A percentile compares a stretch with the other conserved stretches of the same genome.
Conservation (phyloP, 2,329 filamentous ascomycete genomes). For the Stachybotrys chlorohalonatus region DNA sequence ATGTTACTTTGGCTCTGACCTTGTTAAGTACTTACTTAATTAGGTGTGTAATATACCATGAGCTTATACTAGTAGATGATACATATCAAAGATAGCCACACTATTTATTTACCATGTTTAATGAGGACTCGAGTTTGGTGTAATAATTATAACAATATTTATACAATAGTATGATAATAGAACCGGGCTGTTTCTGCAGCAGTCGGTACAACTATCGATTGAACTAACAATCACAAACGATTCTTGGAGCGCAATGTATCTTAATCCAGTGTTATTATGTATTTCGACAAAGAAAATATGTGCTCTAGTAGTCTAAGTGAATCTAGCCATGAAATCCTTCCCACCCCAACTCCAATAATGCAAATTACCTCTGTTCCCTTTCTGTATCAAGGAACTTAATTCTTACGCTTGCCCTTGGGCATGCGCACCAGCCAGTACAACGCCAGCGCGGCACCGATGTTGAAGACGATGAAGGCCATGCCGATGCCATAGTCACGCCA, state of each 20-base stretch:
- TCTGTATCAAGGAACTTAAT: background rate
- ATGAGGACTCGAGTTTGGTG: no score
- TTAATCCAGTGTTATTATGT: background rate
- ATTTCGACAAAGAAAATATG: background rate
- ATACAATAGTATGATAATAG: no score
- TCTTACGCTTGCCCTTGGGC: slow-evolving; percentile 11
- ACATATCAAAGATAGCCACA: no score
- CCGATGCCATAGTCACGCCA: slow-evolving; percentile 47
- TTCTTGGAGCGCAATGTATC: background rate
- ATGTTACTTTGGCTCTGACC: no score
- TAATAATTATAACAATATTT: no score
- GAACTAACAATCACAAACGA: background rate
- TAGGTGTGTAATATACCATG: no score
- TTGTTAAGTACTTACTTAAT: no score
- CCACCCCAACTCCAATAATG: no score
- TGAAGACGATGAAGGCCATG: slow-evolving; percentile 41
- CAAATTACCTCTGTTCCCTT: no score
- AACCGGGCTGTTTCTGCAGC: background rate
- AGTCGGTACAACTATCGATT: background rate
- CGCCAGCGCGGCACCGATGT: slow-evolving; percentile 32
- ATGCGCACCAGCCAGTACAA: slow-evolving; percentile 34
- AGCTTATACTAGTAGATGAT: no score
- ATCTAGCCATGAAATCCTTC: background rate
- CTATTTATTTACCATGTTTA: no score
- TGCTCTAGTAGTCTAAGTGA: background rate